phyloP scores from a whole-genome alignment of 2,329 filamentous ascomycete species.

The Diaporthe eres region DNA sequence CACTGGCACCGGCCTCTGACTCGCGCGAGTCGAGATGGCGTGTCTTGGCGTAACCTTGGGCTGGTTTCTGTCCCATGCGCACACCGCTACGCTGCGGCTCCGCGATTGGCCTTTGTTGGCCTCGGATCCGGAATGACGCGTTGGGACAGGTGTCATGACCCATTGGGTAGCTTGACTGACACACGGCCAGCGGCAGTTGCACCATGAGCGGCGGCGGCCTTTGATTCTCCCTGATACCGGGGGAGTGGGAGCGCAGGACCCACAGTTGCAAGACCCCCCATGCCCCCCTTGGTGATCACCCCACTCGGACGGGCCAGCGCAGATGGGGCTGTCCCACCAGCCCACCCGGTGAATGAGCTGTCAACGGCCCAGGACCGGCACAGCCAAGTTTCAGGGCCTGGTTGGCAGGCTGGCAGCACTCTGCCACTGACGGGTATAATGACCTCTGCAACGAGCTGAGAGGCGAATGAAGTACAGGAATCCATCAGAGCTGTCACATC shows the following conservation, averaged over 20 bases:
- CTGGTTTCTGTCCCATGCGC: conserved; percentile 14
- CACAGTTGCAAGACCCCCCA: conserved; percentile 13
- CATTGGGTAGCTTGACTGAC: conserved; percentile 12
- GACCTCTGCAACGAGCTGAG: neutral
- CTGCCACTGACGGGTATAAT: neutral
- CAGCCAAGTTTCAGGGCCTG: conserved; percentile 19
- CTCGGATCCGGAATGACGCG: conserved; percentile 27
- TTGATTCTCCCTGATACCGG: conserved; percentile 22
- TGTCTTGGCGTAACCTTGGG: conserved; percentile 32
- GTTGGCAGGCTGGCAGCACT: neutral
- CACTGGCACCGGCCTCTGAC: conserved; percentile 17
- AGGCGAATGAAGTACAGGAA: neutral
- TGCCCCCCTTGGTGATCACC: conserved; percentile 21
- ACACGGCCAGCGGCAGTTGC: conserved; percentile 19
- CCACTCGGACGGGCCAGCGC: conserved; percentile 23
- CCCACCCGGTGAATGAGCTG: conserved; percentile 21
- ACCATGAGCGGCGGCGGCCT: conserved; percentile 2
- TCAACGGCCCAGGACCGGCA: conserved; percentile 3
- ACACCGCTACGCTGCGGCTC: conserved; percentile 34
- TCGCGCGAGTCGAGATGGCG: conserved; percentile 31
- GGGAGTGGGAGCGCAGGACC: conserved; percentile 20
- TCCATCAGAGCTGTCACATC: conserved; percentile 18
- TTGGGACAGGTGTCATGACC: conserved; percentile 17
- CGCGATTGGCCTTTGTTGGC: conserved; percentile 17
- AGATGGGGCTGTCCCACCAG: conserved; percentile 19